Evolutionary conservation across 148 eudicot genomes (phyloP).

Genomic region (Polygonum maritimum): DNA sequence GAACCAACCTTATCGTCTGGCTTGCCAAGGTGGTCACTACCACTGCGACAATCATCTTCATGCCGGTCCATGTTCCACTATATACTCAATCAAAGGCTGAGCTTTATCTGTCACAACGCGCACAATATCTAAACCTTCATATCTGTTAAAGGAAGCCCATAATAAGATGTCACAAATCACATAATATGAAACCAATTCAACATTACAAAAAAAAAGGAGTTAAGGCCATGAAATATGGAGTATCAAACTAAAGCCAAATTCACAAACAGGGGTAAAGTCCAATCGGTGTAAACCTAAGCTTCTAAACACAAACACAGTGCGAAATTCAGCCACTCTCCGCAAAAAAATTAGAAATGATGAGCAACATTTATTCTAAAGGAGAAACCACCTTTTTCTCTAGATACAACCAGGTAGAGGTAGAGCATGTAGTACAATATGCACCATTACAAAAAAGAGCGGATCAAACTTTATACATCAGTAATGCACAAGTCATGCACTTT

Average conservation of each 20-base stretch:
- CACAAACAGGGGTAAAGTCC: background rate
- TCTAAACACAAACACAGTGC: background rate
- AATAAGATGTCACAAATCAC: background rate
- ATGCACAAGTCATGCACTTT: background rate
- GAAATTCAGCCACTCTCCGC: background rate
- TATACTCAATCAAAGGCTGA: background rate
- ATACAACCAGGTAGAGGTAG: background rate
- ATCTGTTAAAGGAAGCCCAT: background rate
- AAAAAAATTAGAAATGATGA: no score
- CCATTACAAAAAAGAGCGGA: background rate
- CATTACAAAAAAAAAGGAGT: background rate
- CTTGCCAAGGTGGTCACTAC: slow-evolving; percentile 41
- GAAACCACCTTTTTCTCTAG: no score
- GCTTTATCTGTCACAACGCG: background rate
- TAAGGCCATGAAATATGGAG: background rate
- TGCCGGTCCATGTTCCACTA: slow-evolving; percentile 37
- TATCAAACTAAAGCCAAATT: background rate
- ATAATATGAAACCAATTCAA: background rate
- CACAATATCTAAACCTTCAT: background rate
- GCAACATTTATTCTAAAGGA: no score
- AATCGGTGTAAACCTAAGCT: background rate
- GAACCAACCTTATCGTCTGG: slow-evolving; percentile 52
- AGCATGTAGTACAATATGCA: background rate
- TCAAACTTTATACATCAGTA: background rate
- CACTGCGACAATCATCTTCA: slow-evolving; percentile 47